Evolutionary conservation across 1,139 yeast species (phyloP), one percentile per base, ranked within the genome.

Genomic region (Pichia sp.): DNA sequence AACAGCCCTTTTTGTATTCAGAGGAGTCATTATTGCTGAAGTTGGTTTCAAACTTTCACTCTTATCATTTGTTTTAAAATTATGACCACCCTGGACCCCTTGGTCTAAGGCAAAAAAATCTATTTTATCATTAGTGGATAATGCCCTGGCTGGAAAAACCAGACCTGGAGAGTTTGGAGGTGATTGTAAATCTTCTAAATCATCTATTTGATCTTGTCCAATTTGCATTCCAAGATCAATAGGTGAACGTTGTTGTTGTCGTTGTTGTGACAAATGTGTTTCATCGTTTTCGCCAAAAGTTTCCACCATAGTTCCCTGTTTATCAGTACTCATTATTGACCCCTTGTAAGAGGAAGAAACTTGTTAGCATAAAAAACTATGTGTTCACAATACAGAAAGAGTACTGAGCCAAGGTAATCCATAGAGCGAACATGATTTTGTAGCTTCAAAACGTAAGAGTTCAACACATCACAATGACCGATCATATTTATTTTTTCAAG

Each of bases 101-200:
- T 49, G 29, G 36, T 62, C 66, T 0, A 70, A 47, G 0, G 70
- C 73, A 43, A 62, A 65, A 22, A 70, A 73, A 46, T 70, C 74
- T 13, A 68, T 71, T 43, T 65, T 61, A 13, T 70, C 71, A 19
- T 67, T 66, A 28, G 68, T 59, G 5, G 54, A 44, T 2, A 55
- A 49, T 5, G 48, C 52, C 11, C 42, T 42, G 1, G 46, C 47
- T 22, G 62, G 63, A 10, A 70, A 60, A 3, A 68, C 62, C 9
- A 70, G 59, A 3, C 66, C 59, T 0, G 74, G 73, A 0, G 73
- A 66, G 9, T 67, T 59, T 3, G 68, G 66, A 2, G 68, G 67
- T 18, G 69, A 63, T 19, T 53, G 55, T 2, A 53, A 38, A 18
- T 53, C 54, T 5, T 51, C 56, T 5, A 49, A 45, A 41, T 50